A percentile compares a stretch with the other conserved stretches of the same genome.
Conservation (phyloP, 306 rosid genomes). For the Quercus rubra region DNA sequence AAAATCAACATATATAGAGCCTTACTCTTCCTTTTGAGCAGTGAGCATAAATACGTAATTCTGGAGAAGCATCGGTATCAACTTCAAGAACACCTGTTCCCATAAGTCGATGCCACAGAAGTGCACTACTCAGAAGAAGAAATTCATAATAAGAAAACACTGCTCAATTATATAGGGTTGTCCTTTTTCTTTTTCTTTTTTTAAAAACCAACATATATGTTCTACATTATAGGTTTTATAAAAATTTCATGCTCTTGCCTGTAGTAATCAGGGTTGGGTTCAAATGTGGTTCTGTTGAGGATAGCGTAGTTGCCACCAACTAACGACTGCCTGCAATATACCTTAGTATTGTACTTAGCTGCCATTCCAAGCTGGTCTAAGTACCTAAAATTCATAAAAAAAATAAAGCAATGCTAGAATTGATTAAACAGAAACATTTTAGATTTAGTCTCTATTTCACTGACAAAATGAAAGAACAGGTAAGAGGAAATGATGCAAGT, state of each 20-base stretch:
- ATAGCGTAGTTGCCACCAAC: constrained; percentile 95
- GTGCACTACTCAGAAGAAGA: constrained; percentile 62
- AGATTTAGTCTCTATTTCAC: no score
- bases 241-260: constrained; percentile 43
- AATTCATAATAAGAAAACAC: constrained; percentile 2
- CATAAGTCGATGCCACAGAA: constrained; percentile 92
- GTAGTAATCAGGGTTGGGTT: constrained; percentile 93
- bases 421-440: constrained; percentile 15
- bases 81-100: constrained; percentile 69
- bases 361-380: constrained; percentile 98
- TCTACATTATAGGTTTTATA: no score
- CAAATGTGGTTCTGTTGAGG: constrained; percentile 65
- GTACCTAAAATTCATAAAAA: constrained; percentile 53
- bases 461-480: no score
- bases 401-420: background rate
- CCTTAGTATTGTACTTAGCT: constrained; percentile 69
- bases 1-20: constrained; percentile 7
- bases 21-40: constrained; percentile 88
- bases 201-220: background rate
- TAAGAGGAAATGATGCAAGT: constrained; percentile 1
- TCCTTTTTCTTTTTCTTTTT: background rate
- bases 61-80: constrained; percentile 44
- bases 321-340: constrained; percentile 86
- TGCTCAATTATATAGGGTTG: constrained; percentile 10
- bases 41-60: constrained; percentile 80